Percentiles rank a stretch among this genome's conserved stretches.
phyloP scores from a whole-genome alignment of 2,329 filamentous ascomycete genomes.

The Rhinocladiella similis region DNA sequence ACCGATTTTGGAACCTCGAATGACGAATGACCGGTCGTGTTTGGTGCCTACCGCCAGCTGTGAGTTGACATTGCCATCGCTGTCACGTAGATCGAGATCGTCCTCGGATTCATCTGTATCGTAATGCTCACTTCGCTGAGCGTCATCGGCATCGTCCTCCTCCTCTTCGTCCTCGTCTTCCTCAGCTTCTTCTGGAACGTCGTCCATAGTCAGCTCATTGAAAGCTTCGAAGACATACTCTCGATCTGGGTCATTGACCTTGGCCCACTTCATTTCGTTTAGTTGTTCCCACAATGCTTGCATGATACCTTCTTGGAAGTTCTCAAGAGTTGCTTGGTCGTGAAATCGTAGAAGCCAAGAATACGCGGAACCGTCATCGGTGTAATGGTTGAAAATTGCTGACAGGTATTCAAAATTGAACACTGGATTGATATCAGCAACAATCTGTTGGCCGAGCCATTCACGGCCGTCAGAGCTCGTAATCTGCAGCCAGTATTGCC shows the following conservation, averaged over 20 bases:
- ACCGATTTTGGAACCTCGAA: constrained; percentile 95
- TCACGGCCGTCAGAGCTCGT: constrained; percentile 68
- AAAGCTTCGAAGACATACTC: constrained; percentile 96
- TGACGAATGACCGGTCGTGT: constrained; percentile 94
- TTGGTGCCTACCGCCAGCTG: constrained; percentile 96
- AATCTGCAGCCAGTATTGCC: constrained; percentile 96
- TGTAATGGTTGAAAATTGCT: constrained; percentile 98
- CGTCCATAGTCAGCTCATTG: constrained; percentile 90
- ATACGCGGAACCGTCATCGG: constrained; percentile 82
- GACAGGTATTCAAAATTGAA: constrained; percentile 99
- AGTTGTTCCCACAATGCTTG: constrained; percentile 95
- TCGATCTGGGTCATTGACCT: constrained; percentile 85
- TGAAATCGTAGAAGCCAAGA: constrained; percentile 95
- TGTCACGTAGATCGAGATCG: constrained; percentile 65
- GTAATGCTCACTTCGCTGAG: constrained; percentile 70
- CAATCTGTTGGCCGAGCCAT: constrained; percentile 83
- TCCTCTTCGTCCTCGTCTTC: constrained; percentile 62
- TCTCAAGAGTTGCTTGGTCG: constrained; percentile 75
- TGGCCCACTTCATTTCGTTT: constrained; percentile 91
- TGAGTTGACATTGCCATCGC: constrained; percentile 85
- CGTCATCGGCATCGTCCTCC: constrained; percentile 63
- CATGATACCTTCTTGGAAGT: constrained; percentile 92
- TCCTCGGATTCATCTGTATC: constrained; percentile 79
- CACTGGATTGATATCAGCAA: constrained; percentile 92
- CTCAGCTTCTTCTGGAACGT: constrained; percentile 61